Evolutionary conservation across 257 asterid species (phyloP), one percentile per base, ranked within the genome.

Genomic region (Solanum paucissectum): DNA sequence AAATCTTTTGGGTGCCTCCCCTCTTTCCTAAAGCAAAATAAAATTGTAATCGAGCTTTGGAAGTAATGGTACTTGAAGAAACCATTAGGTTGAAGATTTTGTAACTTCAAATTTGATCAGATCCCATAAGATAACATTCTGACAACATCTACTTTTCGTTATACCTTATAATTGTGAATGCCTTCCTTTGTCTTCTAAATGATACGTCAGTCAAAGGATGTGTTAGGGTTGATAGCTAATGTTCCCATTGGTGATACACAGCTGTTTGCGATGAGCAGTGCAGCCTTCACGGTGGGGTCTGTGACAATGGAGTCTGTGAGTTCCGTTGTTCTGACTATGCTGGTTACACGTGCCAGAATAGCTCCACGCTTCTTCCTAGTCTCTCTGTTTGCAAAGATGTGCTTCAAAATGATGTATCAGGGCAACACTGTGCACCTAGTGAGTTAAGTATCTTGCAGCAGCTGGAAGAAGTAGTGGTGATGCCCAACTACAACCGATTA

Each of bases 241-340:
- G 27, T 55, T 36, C 21, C 5, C 88, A n/a, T 87, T 88, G 90
- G 83, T 64, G 76, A 29, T 88, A 34, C 85, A 92, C 98, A 98
- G 99, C 96, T 86, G 86, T 94, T 38, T 98, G 99, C 38, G 98
- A 98, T 46, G 99, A 98, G 81, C 99, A 98, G 84, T 98, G 99
- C 91, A 98, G 99, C 89, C 98, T 96, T 49, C 99, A 98, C 12
- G 99, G 99, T 68, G 99, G 99, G 83, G 99, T 98, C 13, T 98
- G 99, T 88, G 98, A 98, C 90, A 93, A 98, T 29, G 99, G 99
- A 40, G 94, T 93, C 9, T 98, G 99, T 82, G 99, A 98, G 93
- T 98, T 98, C 83, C 98, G 99, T 3, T 98, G 99, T 91, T 96
- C 99, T 1, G 99, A 98, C 75, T 98, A 98, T 72, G 99, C 99